Evolutionary conservation across 2,329 filamentous ascomycete genomes (phyloP), one percentile per base, ranked within the genome.

Genomic region (Golovinomyces cichoracearum): DNA sequence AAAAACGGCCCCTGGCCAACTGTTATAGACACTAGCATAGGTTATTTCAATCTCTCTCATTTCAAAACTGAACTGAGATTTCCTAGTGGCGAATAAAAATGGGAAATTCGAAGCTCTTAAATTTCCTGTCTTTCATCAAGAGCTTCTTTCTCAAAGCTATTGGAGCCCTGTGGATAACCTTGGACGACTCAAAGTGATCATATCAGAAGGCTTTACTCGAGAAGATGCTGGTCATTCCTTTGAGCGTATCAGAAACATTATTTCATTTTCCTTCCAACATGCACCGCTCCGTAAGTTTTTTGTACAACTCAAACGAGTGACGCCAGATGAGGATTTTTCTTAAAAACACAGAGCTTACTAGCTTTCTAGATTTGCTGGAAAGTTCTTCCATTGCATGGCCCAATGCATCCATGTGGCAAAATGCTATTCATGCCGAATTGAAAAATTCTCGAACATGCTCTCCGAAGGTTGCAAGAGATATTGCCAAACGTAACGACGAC

Each of bases 221-320:
- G 67, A 71, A 65, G 53, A 56, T 1, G 49, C 64, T 0, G 63
- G 65, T 1, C 62, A 65, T 38, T 71, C 74, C 0, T 74, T 81
- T 53, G 76, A 83, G 56, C 67, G 75, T 37, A 66, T 81, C 52
- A 80, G 78, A 58, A 83, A 86, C 56, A 63, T 84, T 41, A 72
- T 85, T 22, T 72, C 73, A 13, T 90, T 93, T 62, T 78, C 83
- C 0, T 93, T 92, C 57, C 82, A 90, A 58, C 82, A 90, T 65
- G 84, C 81, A 29, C 83, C 84, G 0, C 64, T 81, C 49, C 71
- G 83, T 88, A 65, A 54, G 68, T 44, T 33, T 13, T 29, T 7
- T 29, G n/a, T 10, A 21, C 19, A 17, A 21, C 13, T 2, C 10
- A 41, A 12, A 23, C 17, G 38, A 23, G 22, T 7, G 13, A 21